A percentile compares a stretch with the other conserved stretches of the same genome.
phyloP scores from a whole-genome alignment of 2,329 filamentous ascomycete genomes.

The Pseudogymnoascus sp. region DNA sequence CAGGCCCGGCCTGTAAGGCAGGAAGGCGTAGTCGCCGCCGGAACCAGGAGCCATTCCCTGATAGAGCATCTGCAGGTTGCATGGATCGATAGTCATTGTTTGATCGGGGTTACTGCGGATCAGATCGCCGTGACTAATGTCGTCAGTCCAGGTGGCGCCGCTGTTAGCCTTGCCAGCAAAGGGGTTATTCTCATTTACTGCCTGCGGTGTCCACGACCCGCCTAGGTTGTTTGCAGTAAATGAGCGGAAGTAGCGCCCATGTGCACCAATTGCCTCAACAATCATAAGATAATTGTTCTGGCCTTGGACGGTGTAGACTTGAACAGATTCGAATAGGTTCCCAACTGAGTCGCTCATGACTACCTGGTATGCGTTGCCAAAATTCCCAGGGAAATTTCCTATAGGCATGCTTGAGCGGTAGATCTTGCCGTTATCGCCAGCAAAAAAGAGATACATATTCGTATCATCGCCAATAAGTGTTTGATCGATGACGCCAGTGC shows the following conservation, averaged over 20 bases:
- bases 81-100: slow-evolving; percentile 55
- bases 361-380: slow-evolving; percentile 44
- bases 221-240: slow-evolving; percentile 52
- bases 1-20: slow-evolving; percentile 50
- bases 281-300: slow-evolving; percentile 57
- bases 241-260: slow-evolving; percentile 59
- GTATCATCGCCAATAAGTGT: slow-evolving; percentile 53
- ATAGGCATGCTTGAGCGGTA: slow-evolving; percentile 59
- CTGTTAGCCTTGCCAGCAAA: slow-evolving; percentile 62
- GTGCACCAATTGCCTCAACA: slow-evolving; percentile 52
- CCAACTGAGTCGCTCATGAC: slow-evolving; percentile 46
- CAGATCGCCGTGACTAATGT: slow-evolving; percentile 60
- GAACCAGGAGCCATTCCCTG: slow-evolving; percentile 45
- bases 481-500: slow-evolving; percentile 54
- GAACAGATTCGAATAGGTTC: slow-evolving; percentile 59
- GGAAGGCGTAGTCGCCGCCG: slow-evolving; percentile 35
- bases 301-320: slow-evolving; percentile 55
- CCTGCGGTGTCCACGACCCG: slow-evolving; percentile 53
- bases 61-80: slow-evolving; percentile 58
- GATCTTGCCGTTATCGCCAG: slow-evolving; percentile 59
- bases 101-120: slow-evolving; percentile 50
- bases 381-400: slow-evolving; percentile 52
- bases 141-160: slow-evolving; percentile 58
- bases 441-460: slow-evolving; percentile 62
- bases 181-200: slow-evolving; percentile 45